Conservation (phyloP, 2,329 filamentous ascomycete genomes). For the Talaromyces sp. region DNA sequence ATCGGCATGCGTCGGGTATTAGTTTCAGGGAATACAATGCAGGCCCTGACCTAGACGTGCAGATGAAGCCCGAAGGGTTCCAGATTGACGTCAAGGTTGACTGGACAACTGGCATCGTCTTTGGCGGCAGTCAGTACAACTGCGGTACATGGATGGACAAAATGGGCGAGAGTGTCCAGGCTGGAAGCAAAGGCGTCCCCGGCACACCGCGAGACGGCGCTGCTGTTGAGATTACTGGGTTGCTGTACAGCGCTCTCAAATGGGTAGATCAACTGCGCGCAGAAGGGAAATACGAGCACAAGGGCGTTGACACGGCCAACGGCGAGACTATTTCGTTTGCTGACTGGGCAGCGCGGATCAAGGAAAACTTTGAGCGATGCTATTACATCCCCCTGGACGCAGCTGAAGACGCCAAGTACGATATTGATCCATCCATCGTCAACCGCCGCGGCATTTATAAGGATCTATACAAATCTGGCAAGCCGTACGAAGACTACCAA, state of each 20-base stretch:
- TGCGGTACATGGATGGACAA: slow-evolving; percentile 99
- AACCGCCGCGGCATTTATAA: slow-evolving; percentile 98
- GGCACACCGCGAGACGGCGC: slow-evolving; percentile 96
- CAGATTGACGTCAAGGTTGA: slow-evolving; percentile 87
- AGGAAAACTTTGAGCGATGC: slow-evolving; percentile 82
- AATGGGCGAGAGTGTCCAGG: slow-evolving; percentile 95
- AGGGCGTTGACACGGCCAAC: slow-evolving; percentile 63
- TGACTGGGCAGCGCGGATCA: slow-evolving; percentile 76
- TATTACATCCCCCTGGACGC: slow-evolving; percentile 75
- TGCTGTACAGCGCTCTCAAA: slow-evolving; percentile 80
- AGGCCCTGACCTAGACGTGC: slow-evolving; percentile 77
- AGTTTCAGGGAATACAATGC: slow-evolving; percentile 94
- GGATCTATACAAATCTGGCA: slow-evolving; percentile 87
- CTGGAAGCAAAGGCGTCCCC: slow-evolving; percentile 86
- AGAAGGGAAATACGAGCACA: slow-evolving; percentile 66
- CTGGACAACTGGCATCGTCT: slow-evolving; percentile 85
- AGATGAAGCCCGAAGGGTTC: slow-evolving; percentile 92
- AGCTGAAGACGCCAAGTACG: slow-evolving; percentile 68
- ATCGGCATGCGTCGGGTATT: slow-evolving; percentile 84
- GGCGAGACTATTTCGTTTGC: slow-evolving; percentile 62
- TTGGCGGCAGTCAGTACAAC: slow-evolving; percentile 89
- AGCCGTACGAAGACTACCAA: slow-evolving; percentile 97
- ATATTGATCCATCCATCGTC: slow-evolving; percentile 71
- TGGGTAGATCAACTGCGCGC: slow-evolving; percentile 70
- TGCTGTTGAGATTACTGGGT: slow-evolving; percentile 88